phyloP scores from a whole-genome alignment of 176 grass and related monocot species.

The Areca catechu region DNA sequence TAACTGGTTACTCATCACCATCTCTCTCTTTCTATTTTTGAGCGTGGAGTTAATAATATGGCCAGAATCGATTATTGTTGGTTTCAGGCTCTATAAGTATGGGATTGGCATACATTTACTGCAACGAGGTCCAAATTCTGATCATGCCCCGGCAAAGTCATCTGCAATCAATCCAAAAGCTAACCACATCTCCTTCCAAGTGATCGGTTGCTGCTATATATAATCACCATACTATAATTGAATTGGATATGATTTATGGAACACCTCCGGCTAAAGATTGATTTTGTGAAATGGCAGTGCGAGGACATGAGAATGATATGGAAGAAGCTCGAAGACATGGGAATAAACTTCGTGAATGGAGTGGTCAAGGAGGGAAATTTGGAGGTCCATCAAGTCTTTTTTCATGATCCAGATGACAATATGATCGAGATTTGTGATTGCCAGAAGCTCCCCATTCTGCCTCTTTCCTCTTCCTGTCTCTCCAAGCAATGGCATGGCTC shows the following conservation, averaged over 20 bases:
- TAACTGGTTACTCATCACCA: no score
- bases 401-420: conserved; percentile 73
- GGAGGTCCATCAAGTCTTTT: conserved; percentile 65
- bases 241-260: no score
- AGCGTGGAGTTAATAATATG: no score
- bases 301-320: conserved; percentile 29
- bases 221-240: no score
- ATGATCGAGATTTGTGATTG: conserved; percentile 81
- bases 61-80: not conserved
- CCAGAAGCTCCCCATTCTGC: conserved; percentile 27
- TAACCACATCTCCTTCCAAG: conserved; percentile 80
- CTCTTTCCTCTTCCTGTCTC: not conserved
- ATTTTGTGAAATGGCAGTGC: conserved; percentile 40
- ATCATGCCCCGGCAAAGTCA: conserved; percentile 1
- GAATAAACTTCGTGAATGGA: conserved; percentile 29
- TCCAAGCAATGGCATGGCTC: no score
- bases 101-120: conserved; percentile 64
- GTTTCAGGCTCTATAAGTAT: conserved; percentile 50
- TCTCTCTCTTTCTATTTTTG: no score
- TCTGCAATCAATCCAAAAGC: conserved; percentile 51
- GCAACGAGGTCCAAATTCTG: conserved; percentile 21
- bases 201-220: conserved; percentile 19
- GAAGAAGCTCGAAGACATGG: conserved; percentile 28
- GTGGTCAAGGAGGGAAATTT: conserved; percentile 36
- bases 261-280: not conserved